Evolutionary conservation across 192 early-diverging fungal genomes (phyloP).

Genomic region (Backusella parvicylindrica): DNA sequence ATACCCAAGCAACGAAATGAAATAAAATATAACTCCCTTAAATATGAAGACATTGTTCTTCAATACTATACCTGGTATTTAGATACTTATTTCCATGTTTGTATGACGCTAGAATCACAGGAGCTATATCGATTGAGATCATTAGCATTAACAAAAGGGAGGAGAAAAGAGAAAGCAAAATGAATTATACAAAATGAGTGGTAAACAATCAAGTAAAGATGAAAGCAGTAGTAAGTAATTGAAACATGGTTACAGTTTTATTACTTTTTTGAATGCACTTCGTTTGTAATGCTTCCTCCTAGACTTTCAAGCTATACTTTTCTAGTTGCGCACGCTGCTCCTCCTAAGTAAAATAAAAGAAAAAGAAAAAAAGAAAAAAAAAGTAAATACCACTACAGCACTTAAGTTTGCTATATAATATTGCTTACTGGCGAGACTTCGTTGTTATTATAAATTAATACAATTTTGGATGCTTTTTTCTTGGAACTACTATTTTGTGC

Average conservation of each 20-base stretch:
- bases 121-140: neutral
- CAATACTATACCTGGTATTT: neutral
- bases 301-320: slow-evolving; percentile 9
- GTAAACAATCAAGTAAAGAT: neutral
- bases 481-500: neutral
- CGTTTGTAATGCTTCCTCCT: neutral
- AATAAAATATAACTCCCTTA: neutral
- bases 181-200: neutral
- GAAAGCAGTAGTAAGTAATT: neutral
- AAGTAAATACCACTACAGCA: neutral
- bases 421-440: slow-evolving; percentile 50
- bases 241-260: neutral
- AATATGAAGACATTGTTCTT: neutral
- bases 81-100: neutral
- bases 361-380: neutral
- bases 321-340: slow-evolving; percentile 23
- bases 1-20: neutral
- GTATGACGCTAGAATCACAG: neutral
- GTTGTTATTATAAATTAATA: slow-evolving; percentile 44
- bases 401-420: too few species aligned
- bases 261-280: slow-evolving; percentile 4
- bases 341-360: slow-evolving; percentile 9
- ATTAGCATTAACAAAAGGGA: neutral
- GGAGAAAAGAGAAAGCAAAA: neutral
- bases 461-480: slow-evolving; percentile 29